Conservation (phyloP, 2,329 filamentous ascomycete genomes). For the Chaetomium globosum region DNA sequence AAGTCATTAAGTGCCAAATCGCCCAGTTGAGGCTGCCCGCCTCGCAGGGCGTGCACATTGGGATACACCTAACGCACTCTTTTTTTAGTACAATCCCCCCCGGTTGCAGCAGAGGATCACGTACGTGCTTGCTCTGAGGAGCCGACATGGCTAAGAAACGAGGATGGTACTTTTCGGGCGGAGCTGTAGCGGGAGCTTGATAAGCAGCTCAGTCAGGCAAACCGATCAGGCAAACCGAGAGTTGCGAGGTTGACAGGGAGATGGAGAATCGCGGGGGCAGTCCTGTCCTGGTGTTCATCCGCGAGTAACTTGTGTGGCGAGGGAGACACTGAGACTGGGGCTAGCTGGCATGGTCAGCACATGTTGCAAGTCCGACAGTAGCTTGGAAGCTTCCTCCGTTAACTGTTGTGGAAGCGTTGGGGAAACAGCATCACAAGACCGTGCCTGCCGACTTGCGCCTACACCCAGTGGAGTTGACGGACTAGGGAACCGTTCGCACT, state of each 20-base stretch:
- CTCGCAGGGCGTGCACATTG: conserved; percentile 37
- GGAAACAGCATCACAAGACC: conserved; percentile 29
- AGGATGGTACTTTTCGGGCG: neutral
- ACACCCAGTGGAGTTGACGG: neutral
- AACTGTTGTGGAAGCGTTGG: conserved; percentile 8
- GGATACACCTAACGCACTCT: conserved; percentile 31
- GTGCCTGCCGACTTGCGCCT: conserved; percentile 12
- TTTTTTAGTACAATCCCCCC: conserved; percentile 26
- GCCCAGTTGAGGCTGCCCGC: conserved; percentile 38
- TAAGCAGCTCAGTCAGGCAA: neutral
- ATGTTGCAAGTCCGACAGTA: conserved; percentile 3
- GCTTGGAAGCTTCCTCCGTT: conserved; percentile 6
- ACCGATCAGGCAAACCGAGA: neutral
- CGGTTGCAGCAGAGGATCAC: conserved; percentile 17
- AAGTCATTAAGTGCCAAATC: conserved; percentile 42
- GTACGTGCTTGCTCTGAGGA: conserved; percentile 37
- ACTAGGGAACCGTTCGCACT: conserved; percentile 16
- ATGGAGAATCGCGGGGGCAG: conserved; percentile 18
- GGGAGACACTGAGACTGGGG: neutral
- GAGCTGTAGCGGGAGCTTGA: neutral
- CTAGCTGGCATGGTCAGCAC: conserved; percentile 20
- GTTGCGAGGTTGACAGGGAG: conserved; percentile 15
- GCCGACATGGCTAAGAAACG: conserved; percentile 31
- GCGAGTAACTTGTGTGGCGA: neutral
- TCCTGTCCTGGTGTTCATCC: conserved; percentile 13